These are phyloP conservation scores for Cymbopogon citratus DNA, from an alignment of 176 grass and related monocot genomes.

Conservation along the genomic window DNA sequence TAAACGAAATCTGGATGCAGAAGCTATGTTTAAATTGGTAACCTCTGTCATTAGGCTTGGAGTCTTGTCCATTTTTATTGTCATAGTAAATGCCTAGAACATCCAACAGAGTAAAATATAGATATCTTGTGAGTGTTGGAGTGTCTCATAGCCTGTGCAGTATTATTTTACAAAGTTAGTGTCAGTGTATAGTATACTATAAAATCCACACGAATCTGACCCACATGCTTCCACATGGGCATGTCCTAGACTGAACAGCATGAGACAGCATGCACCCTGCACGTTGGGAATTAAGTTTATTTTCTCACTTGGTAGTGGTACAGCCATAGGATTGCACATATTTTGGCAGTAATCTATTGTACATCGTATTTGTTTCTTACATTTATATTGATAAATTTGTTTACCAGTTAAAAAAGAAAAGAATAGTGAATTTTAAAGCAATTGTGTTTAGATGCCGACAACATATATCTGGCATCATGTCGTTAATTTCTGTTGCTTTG, in stretches of 20 bases:
- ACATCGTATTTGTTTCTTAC: background rate
- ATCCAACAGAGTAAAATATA: background rate
- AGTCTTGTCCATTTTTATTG: background rate
- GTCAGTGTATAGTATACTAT: background rate
- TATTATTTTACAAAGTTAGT: background rate
- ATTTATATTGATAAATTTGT: background rate
- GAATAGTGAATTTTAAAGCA: background rate
- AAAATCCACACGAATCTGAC: background rate
- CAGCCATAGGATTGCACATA: background rate
- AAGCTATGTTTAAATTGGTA: background rate
- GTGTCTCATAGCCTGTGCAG: background rate
- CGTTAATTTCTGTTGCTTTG: background rate
- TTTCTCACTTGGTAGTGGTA: background rate
- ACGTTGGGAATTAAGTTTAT: background rate
- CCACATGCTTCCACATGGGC: background rate
- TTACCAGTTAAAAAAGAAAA: background rate
- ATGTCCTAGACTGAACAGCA: background rate
- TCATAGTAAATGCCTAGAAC: background rate
- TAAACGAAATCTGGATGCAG: background rate
- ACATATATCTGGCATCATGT: background rate
- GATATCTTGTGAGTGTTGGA: background rate
- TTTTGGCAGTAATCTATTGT: background rate
- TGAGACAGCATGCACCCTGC: background rate
- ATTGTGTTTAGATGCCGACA: background rate
- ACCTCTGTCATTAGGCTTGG: background rate